phyloP scores from a whole-genome alignment of 2,329 filamentous ascomycete genomes.

The Trichophaea hybrida region DNA sequence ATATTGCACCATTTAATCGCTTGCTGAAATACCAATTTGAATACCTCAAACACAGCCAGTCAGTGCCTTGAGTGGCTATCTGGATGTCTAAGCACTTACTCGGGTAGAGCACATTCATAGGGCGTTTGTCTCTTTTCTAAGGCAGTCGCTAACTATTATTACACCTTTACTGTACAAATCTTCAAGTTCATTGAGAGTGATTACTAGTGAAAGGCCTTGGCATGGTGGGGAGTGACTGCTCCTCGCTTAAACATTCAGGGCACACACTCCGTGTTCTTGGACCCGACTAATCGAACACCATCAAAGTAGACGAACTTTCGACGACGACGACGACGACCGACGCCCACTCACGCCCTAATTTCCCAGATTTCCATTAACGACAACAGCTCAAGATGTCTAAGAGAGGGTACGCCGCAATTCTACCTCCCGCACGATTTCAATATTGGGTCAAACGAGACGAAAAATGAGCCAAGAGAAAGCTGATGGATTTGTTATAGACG shows the following conservation, averaged over 20 bases:
- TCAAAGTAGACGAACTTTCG: background rate
- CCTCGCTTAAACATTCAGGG: background rate
- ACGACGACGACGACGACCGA: background rate
- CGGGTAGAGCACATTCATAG: too few species aligned
- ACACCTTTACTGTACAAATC: too few species aligned
- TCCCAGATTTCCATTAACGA: conserved; percentile 31
- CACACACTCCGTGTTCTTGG: background rate
- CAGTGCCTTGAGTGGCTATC: too few species aligned
- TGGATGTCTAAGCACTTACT: too few species aligned
- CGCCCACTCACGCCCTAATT: conserved; percentile 21
- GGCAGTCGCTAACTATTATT: too few species aligned
- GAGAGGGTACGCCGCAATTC: conserved; percentile 34
- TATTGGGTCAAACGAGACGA: background rate
- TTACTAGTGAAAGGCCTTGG: background rate
- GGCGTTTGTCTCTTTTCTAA: too few species aligned
- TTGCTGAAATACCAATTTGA: too few species aligned
- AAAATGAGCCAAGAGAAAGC: conserved; percentile 1
- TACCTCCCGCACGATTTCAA: conserved; percentile 10
- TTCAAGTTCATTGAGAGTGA: too few species aligned
- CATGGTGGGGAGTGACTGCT: background rate
- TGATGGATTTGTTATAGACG: conserved; percentile 33
- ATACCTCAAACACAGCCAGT: too few species aligned
- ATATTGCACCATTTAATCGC: too few species aligned
- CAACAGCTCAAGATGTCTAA: conserved; percentile 38
- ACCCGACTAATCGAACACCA: background rate